Percentiles rank a stretch among this genome's conserved stretches.
These are phyloP conservation scores for Globisporangium sylvaticum DNA, from an alignment of 352 stramenopile genomes.

Conservation along the genomic window DNA sequence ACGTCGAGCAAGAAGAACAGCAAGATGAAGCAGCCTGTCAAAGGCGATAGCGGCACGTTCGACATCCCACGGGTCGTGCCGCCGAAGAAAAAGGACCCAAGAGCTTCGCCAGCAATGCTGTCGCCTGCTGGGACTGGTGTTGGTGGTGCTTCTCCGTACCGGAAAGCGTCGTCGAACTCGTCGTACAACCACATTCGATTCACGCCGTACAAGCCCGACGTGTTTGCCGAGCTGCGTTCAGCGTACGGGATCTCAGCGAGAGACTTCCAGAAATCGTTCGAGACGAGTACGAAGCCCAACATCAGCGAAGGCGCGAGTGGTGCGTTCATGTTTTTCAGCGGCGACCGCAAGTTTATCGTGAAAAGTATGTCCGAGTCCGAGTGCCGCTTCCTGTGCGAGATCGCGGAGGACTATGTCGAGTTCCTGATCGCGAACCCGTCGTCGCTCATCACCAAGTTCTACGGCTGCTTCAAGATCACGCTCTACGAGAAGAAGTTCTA, in stretches of 20 bases:
- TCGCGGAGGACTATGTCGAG: slow-evolving; percentile 83
- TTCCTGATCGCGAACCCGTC: slow-evolving; percentile 72
- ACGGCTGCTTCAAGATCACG: slow-evolving; percentile 87
- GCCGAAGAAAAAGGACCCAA: background rate
- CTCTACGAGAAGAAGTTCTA: slow-evolving; percentile 89
- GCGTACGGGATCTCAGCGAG: slow-evolving; percentile 57
- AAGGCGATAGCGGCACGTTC: slow-evolving; percentile 17
- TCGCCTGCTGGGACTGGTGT: background rate
- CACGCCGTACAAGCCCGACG: slow-evolving; percentile 66
- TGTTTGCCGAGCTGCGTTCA: slow-evolving; percentile 74
- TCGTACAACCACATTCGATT: slow-evolving; percentile 58
- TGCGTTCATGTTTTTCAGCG: slow-evolving; percentile 91
- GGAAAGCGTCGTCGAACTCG: slow-evolving; percentile 14
- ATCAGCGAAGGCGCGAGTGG: slow-evolving; percentile 88
- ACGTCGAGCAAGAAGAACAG: slow-evolving; percentile 3
- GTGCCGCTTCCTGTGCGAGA: slow-evolving; percentile 76
- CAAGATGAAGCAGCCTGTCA: slow-evolving; percentile 6
- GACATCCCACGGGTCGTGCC: slow-evolving; percentile 11
- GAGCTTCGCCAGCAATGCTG: background rate
- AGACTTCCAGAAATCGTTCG: slow-evolving; percentile 73
- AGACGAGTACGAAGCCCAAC: slow-evolving; percentile 82
- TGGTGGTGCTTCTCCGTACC: background rate
- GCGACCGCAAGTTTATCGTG: slow-evolving; percentile 88
- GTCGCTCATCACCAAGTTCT: slow-evolving; percentile 88
- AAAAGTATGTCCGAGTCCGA: slow-evolving; percentile 88